These are phyloP conservation scores for Microbotryomycetes sp. DNA, from an alignment of 1,284 basidiomycete species.

Conservation along the genomic window DNA sequence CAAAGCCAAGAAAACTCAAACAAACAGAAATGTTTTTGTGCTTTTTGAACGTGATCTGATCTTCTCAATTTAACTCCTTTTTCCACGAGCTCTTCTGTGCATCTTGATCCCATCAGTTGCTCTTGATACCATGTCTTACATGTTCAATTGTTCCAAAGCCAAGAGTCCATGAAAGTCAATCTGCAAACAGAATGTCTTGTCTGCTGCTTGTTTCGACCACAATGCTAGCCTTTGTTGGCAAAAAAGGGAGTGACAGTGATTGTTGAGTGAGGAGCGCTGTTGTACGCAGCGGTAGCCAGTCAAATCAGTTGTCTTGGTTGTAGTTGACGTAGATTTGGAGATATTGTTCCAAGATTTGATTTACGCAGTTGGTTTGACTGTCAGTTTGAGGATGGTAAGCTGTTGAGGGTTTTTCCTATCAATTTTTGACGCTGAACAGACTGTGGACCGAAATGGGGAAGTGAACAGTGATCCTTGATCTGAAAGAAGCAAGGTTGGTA, in stretches of 20 bases:
- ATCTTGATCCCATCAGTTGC: no score
- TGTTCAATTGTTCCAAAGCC: conserved; percentile 38
- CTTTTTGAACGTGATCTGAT: no score
- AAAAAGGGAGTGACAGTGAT: conserved; percentile 37
- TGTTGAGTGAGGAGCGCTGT: conserved; percentile 44
- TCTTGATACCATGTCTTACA: conserved; percentile 43
- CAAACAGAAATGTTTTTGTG: no score
- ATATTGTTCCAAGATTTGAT: conserved; percentile 48
- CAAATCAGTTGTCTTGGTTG: conserved; percentile 49
- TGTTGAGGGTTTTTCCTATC: conserved; percentile 40
- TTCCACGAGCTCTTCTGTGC: no score
- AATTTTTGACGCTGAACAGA: conserved; percentile 32
- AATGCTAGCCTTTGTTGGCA: conserved; percentile 19
- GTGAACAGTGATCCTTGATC: conserved; percentile 42
- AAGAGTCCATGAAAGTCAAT: conserved; percentile 39
- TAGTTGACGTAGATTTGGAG: conserved; percentile 43
- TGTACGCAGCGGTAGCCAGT: conserved; percentile 49
- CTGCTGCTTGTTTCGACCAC: conserved; percentile 25
- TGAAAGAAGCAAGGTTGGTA: conserved; percentile 36
- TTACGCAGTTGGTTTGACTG: conserved; percentile 48
- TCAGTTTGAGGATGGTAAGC: conserved; percentile 48
- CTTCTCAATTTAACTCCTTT: no score
- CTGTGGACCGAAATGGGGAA: conserved; percentile 37
- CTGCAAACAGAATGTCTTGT: conserved; percentile 26
- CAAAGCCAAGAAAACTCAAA: no score